Conservation (phyloP, 129 eudicot genomes). For the Tagetes patula region DNA sequence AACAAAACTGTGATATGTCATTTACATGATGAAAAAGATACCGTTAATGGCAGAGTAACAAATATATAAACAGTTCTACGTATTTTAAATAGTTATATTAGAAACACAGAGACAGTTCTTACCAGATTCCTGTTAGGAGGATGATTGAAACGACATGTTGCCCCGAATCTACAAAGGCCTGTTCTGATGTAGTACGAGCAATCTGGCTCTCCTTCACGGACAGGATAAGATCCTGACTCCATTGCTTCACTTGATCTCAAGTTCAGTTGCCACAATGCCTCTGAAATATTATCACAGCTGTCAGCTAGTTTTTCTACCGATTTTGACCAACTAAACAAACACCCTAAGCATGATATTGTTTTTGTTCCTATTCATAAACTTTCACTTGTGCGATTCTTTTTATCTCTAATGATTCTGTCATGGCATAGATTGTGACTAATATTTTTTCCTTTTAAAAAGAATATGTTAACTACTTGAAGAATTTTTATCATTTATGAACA, state of each 20-base stretch:
- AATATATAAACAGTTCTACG: not conserved
- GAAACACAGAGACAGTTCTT: conserved; percentile 20
- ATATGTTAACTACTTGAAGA: not conserved
- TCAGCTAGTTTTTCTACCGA: conserved; percentile 18
- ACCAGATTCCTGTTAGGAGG: conserved; percentile 93
- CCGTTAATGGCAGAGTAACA: not conserved
- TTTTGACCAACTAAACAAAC: conserved; percentile 11
- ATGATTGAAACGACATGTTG: conserved; percentile 91
- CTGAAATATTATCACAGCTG: conserved; percentile 46
- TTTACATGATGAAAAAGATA: not conserved
- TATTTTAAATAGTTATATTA: not conserved
- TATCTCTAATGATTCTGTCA: not conserved
- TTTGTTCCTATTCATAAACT: not conserved
- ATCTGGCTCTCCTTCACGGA: conserved; percentile 93
- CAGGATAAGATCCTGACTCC: conserved; percentile 81
- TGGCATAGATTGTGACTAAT: not conserved
- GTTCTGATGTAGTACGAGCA: conserved; percentile 94
- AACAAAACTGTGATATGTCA: not conserved
- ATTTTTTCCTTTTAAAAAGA: not conserved
- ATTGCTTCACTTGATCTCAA: conserved; percentile 76
- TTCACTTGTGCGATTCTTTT: conserved; percentile 5
- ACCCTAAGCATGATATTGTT: not conserved
- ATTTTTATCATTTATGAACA: not conserved
- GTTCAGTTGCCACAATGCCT: conserved; percentile 77
- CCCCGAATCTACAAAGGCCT: conserved; percentile 91